Evolutionary conservation across 2,329 filamentous ascomycete genomes (phyloP).

Genomic region (Parastagonospora nodorum): DNA sequence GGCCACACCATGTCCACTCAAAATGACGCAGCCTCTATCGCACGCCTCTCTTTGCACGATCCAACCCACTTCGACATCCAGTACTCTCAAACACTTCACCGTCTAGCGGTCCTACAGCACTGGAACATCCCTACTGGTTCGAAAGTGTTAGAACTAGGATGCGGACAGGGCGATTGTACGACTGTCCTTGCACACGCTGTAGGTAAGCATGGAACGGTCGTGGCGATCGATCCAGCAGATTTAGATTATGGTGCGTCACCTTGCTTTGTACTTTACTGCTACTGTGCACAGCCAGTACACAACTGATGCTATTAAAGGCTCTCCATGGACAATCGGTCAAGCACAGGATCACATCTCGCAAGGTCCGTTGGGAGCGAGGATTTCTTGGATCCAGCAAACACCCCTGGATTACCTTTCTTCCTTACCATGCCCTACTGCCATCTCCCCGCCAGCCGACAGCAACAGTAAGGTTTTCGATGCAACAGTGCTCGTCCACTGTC

Average conservation of each 20-base stretch:
- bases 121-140: slow-evolving; percentile 38
- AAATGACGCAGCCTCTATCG: slow-evolving; percentile 16
- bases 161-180: slow-evolving; percentile 65
- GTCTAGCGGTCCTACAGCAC: slow-evolving; percentile 24
- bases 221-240: slow-evolving; percentile 60
- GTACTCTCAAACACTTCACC: slow-evolving; percentile 27
- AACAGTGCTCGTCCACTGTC: slow-evolving; percentile 56
- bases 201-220: slow-evolving; percentile 47
- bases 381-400: slow-evolving; percentile 52
- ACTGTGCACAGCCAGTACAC: too few species aligned
- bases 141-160: slow-evolving; percentile 62
- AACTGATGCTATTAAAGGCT: too few species aligned
- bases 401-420: slow-evolving; percentile 34
- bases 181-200: slow-evolving; percentile 58
- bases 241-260: slow-evolving; percentile 54
- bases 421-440: too few species aligned
- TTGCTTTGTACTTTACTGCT: neutral
- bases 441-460: slow-evolving; percentile 4
- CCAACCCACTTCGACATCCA: slow-evolving; percentile 21
- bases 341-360: slow-evolving; percentile 54
- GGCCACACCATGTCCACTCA: slow-evolving; percentile 19
- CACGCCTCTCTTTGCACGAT: slow-evolving; percentile 24
- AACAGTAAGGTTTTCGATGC: slow-evolving; percentile 50
- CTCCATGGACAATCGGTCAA: slow-evolving; percentile 56
- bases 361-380: slow-evolving; percentile 48